Base-by-base conservation (phyloP, 2,329 filamentous ascomycete genomes). In the Stachybotrys elegans region DNA sequence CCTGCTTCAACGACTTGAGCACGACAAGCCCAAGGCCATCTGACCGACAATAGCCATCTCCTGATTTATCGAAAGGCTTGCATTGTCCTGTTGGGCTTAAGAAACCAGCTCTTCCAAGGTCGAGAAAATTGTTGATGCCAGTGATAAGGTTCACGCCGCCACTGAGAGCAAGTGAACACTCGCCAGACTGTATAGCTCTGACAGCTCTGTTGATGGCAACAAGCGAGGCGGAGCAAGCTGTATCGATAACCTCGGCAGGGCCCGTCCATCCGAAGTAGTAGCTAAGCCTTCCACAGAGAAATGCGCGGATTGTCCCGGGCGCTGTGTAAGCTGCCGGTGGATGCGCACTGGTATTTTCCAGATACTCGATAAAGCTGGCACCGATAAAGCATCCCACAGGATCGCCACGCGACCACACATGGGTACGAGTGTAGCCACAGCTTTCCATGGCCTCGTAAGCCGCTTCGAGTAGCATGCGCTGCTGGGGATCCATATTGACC, bases 41-140 rank as follows among this genome's bases (percentile, higher is more conserved):
- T 0, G 68, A 72, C 3, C 75, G 63, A 6, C 67, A 73, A 48
- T 79, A 80, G 0, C 76, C 77, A 46, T 74, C 65, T 4, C 55
- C 61, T 1, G 16, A 12, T 2, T 48, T 49, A 20, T 60, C 58
- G 20, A 59, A 64, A 0, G 60, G 49, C 31, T 53, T 57, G 40
- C 53, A 61, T 12, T 52, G 45, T 1, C 61, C 61, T 2, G 53
- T 57, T 11, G 49, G 48, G 42, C 55, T 60, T 5, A 62, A 43
- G n/a, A 61, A 57, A 0, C 47, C 42, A 5, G 54, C 41, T 17
- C 48, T 52, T 6, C 42, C 50, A 1, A 57, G 46, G 14, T 54
- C 51, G 6, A 50, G 40, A 29, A 52, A 54, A 16, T 54, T 52
- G 6, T 47, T 40, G 5, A 54, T 43, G 11, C 50, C 54, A 5